Percentiles rank a stretch among this genome's conserved stretches.
Conservation (phyloP, 2,329 filamentous ascomycete genomes). For the Penicillium crustosum region DNA sequence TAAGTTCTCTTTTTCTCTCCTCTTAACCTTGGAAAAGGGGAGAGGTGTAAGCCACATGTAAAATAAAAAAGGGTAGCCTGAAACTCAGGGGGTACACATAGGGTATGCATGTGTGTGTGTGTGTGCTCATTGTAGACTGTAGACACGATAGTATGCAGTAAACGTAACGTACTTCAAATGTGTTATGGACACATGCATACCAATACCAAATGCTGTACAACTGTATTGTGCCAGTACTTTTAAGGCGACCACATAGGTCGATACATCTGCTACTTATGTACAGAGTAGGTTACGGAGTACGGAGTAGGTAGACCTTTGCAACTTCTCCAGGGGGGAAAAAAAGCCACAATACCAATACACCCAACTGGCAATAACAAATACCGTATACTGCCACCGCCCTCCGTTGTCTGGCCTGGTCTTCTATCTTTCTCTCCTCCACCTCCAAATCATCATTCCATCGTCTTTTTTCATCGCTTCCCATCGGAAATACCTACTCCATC, state of each 20-base stretch:
- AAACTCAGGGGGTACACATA: conserved; percentile 11
- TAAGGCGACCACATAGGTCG: neutral
- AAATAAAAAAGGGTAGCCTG: conserved; percentile 6
- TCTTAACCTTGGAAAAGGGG: neutral
- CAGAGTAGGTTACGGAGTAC: too few species aligned
- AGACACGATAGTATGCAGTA: neutral
- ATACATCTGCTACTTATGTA: neutral
- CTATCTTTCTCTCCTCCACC: conserved; percentile 24
- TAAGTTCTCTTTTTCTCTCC: neutral
- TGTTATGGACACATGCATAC: neutral
- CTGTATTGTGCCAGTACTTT: neutral
- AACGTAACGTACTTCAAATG: neutral
- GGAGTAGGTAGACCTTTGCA: neutral
- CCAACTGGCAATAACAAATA: conserved; percentile 10
- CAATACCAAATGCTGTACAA: neutral
- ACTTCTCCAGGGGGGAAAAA: conserved; percentile 3
- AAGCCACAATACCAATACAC: conserved; percentile 7
- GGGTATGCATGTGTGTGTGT: neutral
- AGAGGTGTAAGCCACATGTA: neutral
- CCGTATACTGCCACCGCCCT: conserved; percentile 24
- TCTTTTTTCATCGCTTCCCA: conserved; percentile 25
- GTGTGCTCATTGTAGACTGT: neutral
- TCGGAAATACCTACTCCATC: conserved; percentile 22
- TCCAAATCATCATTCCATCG: conserved; percentile 26
- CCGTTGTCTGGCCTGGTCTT: conserved; percentile 24